Base-by-base conservation (phyloP, 345 rosid genomes). In the Moricandia arvensis region DNA sequence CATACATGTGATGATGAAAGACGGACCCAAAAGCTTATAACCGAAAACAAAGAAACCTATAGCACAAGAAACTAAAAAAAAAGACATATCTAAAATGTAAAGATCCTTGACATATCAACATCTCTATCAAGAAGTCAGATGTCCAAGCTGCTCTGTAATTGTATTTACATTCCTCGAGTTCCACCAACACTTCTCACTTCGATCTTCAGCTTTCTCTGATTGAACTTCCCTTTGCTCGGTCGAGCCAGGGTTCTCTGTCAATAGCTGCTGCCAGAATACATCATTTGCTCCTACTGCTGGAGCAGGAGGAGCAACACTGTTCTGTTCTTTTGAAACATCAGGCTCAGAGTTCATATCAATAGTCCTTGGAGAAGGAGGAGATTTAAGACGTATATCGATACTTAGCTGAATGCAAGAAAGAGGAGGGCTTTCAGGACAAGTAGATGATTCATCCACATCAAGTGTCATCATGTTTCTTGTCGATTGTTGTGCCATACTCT, bases 201-300 rank as follows among this genome's bases (percentile, higher is more conserved):
- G 59, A 51, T 61, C 77, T 4, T 33, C 63, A 1, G 34, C 29
- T 51, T 85, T 85, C 76, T 89, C 91, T 43, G 87, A 85, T 57
- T 88, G 91, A 81, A 81, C 92, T 82, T 87, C 97, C 55, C 86
- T 83, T 30, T 81, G 62, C 7, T 90, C 94, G 0, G 85, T 78
- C 49, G 93, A 81, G 63, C 96, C 97, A 10, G 99, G 99, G 81
- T 86, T 89, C 83, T 95, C 98, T n/a, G 96, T 87, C 81, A 95
- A 88, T 82, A 93, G 86, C 82, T 95, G 97, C 68, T 90, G 92
- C 97, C 97, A 95, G 77, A 95, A 95, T n/a, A 87, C 81, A 83
- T 95, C 99, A 76, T 95, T 95, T 31, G 68, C 90, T 67, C 99
- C 99, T 59, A 87, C 72, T 41, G 79, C 79, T 33, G 71, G 78